These are phyloP conservation scores for Physcomitrium patens DNA, from an alignment of 225 moss, liverwort and hornwort species.

Conservation along the genomic window DNA sequence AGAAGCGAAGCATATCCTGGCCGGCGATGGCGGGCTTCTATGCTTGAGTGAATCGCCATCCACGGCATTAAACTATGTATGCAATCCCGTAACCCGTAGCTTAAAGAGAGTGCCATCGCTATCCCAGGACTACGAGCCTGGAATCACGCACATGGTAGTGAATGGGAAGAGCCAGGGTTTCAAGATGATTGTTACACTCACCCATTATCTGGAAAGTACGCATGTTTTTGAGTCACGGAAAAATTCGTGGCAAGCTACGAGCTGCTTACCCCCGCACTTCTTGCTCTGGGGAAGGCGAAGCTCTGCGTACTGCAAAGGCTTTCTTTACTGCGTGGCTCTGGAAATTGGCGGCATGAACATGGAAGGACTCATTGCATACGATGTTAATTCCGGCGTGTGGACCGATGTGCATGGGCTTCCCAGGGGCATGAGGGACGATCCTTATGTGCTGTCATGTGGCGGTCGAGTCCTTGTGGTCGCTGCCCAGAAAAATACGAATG, in stretches of 20 bases:
- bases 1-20: conserved; percentile 17
- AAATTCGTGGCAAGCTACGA: conserved; percentile 57
- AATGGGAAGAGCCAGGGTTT: conserved; percentile 13
- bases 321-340: conserved; percentile 66
- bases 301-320: conserved; percentile 57
- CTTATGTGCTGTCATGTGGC: conserved; percentile 55
- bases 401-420: conserved; percentile 63
- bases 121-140: conserved; percentile 1
- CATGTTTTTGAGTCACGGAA: conserved; percentile 62
- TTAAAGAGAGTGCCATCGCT: conserved; percentile 25
- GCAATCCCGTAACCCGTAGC: conserved; percentile 28
- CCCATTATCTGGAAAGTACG: conserved; percentile 53
- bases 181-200: conserved; percentile 57
- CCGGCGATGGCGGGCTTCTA: conserved; percentile 21
- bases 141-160: conserved; percentile 28
- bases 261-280: conserved; percentile 60
- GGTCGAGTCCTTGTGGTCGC: conserved; percentile 60
- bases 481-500: conserved; percentile 60
- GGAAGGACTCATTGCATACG: conserved; percentile 64
- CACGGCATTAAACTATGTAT: conserved; percentile 7
- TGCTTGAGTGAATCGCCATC: conserved; percentile 17
- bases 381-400: conserved; percentile 59
- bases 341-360: conserved; percentile 63
- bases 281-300: conserved; percentile 59
- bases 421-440: conserved; percentile 63